Conservation (phyloP, 768 basidiomycete species). For the Daedalea quercina region DNA sequence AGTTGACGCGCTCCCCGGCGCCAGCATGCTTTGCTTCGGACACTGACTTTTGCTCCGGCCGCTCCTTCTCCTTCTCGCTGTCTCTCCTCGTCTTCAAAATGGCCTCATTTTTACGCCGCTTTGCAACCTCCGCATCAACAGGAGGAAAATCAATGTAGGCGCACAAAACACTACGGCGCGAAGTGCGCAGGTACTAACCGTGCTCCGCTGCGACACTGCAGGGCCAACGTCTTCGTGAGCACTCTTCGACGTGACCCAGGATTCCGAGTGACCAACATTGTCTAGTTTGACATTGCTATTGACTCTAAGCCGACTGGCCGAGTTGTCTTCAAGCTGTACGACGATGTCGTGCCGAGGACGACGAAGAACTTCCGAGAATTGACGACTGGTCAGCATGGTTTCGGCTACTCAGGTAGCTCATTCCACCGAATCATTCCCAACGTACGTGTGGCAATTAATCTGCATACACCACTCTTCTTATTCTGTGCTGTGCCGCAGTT, state of each 20-base stretch:
- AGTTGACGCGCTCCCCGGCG: neutral
- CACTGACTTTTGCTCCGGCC: neutral
- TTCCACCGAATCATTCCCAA: slow-evolving; percentile 63
- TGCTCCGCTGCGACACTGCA: neutral
- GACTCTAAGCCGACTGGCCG: slow-evolving; percentile 24
- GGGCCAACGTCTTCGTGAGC: slow-evolving; percentile 29
- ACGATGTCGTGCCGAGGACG: slow-evolving; percentile 40
- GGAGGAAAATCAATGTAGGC: slow-evolving; percentile 13
- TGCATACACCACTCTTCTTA: neutral
- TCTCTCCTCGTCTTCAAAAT: slow-evolving; percentile 21
- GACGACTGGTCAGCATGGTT: slow-evolving; percentile 42
- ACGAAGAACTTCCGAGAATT: slow-evolving; percentile 52
- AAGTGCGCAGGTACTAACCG: neutral
- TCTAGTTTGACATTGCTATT: slow-evolving; percentile 28
- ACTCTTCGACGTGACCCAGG: neutral
- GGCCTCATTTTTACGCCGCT: slow-evolving; percentile 46
- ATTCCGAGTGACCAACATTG: neutral
- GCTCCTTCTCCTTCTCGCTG: neutral
- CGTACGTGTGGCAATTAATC: slow-evolving; percentile 27
- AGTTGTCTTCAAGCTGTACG: slow-evolving; percentile 52
- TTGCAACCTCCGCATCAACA: slow-evolving; percentile 41
- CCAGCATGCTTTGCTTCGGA: neutral
- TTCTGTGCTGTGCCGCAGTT: slow-evolving; percentile 32
- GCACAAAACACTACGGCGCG: neutral
- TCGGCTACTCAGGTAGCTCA: slow-evolving; percentile 37